Percentiles rank a stretch among this genome's conserved stretches.
These are phyloP conservation scores for Boletus subcaerulescens DNA, from an alignment of 768 basidiomycete genomes.

Conservation along the genomic window DNA sequence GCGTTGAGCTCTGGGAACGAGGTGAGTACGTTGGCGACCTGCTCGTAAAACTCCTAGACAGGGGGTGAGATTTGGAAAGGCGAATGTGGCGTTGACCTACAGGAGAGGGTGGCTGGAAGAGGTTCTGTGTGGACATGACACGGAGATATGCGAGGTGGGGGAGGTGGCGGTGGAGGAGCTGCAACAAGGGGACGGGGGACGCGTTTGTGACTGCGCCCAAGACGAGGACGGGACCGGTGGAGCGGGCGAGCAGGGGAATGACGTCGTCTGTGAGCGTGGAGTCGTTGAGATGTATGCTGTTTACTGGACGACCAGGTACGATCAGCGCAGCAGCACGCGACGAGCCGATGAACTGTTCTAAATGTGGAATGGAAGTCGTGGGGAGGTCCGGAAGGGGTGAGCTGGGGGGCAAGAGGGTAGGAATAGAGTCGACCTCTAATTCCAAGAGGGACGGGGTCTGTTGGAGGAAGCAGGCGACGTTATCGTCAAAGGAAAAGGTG, in stretches of 20 bases:
- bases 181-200: slow-evolving; percentile 56
- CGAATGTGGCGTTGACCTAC: slow-evolving; percentile 28
- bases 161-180: slow-evolving; percentile 52
- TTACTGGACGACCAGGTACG: slow-evolving; percentile 64
- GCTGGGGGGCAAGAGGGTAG: slow-evolving; percentile 16
- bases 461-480: slow-evolving; percentile 58
- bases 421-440: slow-evolving; percentile 50
- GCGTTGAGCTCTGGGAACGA: slow-evolving; percentile 58
- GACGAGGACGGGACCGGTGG: slow-evolving; percentile 51
- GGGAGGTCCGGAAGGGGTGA: slow-evolving; percentile 25
- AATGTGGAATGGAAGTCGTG: slow-evolving; percentile 36
- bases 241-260: slow-evolving; percentile 46
- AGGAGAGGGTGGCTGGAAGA: slow-evolving; percentile 47
- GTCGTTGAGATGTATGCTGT: slow-evolving; percentile 59
- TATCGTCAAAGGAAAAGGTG: slow-evolving; percentile 58
- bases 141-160: slow-evolving; percentile 64
- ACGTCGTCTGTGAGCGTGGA: slow-evolving; percentile 58
- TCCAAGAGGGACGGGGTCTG: slow-evolving; percentile 52
- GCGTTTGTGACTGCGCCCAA: slow-evolving; percentile 59
- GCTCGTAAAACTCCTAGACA: slow-evolving; percentile 57
- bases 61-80: slow-evolving; percentile 4
- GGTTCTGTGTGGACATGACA: slow-evolving; percentile 54
- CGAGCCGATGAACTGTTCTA: slow-evolving; percentile 63
- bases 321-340: slow-evolving; percentile 51
- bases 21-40: slow-evolving; percentile 55